Conservation (phyloP, 73 alveolate genomes). For the Paramecium bursaria region DNA sequence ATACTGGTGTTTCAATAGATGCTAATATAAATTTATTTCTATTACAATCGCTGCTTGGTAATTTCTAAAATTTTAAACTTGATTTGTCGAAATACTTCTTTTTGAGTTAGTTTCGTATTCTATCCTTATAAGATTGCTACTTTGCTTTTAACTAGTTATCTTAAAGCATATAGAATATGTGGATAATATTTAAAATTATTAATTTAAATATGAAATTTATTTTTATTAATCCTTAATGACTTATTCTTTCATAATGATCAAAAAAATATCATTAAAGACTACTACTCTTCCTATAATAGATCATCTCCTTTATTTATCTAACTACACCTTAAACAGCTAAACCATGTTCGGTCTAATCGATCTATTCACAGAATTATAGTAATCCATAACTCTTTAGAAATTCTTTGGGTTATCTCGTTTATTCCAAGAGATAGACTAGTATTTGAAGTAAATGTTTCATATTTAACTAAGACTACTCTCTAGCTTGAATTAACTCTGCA, state of each 20-base stretch:
- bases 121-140: slow-evolving; percentile 28
- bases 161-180: too few species aligned
- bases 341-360: slow-evolving; percentile 42
- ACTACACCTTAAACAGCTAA: slow-evolving; percentile 56
- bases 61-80: not conserved
- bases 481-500: not conserved
- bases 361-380: not conserved
- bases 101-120: slow-evolving; percentile 28
- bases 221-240: too few species aligned
- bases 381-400: not conserved
- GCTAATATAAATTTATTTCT: not conserved
- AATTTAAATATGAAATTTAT: too few species aligned
- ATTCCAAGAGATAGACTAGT: not conserved
- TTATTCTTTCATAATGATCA: too few species aligned
- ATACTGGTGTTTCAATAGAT: slow-evolving; percentile 29
- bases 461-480: slow-evolving; percentile 21
- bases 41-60: slow-evolving; percentile 31
- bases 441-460: slow-evolving; percentile 12
- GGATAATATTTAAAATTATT: too few species aligned
- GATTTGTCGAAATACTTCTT: not conserved
- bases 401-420: slow-evolving; percentile 12
- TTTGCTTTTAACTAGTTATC: too few species aligned
- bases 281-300: too few species aligned
- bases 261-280: too few species aligned
- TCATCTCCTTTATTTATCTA: slow-evolving; percentile 50